Evolutionary conservation across 2,329 filamentous ascomycete genomes (phyloP).

Genomic region (Alternaria sp.): DNA sequence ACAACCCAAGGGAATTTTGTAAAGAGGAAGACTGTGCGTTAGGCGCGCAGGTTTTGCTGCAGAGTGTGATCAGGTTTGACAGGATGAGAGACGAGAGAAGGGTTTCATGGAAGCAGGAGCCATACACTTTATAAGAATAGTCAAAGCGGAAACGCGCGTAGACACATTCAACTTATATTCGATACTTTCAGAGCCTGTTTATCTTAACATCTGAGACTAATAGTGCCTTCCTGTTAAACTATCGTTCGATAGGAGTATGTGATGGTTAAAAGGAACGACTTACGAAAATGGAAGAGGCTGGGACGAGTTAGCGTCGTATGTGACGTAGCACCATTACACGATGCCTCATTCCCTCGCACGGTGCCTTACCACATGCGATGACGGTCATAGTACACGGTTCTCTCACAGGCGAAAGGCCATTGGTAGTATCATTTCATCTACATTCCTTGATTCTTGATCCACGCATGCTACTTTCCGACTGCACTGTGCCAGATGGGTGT

Average conservation of each 20-base stretch:
- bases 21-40: constrained; percentile 57
- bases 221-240: background rate
- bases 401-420: background rate
- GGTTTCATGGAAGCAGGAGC: constrained; percentile 39
- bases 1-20: constrained; percentile 58
- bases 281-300: background rate
- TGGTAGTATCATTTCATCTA: background rate
- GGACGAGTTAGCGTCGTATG: background rate
- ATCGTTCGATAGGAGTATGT: background rate
- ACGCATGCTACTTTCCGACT: background rate
- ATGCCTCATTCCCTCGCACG: background rate
- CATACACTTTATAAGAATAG: constrained; percentile 29
- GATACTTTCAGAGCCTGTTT: background rate
- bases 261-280: background rate
- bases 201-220: background rate
- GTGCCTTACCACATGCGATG: background rate
- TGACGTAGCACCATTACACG: background rate
- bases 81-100: constrained; percentile 51
- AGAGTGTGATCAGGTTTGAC: constrained; percentile 61
- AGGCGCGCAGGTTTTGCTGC: constrained; percentile 59
- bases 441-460: background rate
- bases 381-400: background rate
- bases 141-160: background rate
- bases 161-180: background rate
- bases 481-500: background rate